Evolutionary conservation across 2,329 filamentous ascomycete species (phyloP), one percentile per base, ranked within the genome.

Genomic region (Botrytis tulipae): DNA sequence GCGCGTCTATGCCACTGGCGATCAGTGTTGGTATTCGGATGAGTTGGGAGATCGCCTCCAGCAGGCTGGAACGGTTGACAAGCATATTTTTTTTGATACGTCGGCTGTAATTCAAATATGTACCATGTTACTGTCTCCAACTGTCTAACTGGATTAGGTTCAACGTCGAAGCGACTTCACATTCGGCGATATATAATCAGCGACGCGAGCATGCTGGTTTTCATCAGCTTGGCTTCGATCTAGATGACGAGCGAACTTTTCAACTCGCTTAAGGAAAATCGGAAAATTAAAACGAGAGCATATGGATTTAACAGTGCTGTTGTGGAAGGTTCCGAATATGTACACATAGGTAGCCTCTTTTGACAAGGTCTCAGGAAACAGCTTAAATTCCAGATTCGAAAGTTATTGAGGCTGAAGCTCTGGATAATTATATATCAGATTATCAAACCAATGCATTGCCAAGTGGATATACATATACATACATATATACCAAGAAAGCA

Each of bases 291-390:
- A 57, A 18, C 14, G n/a, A 32, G 51, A 29, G 3, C 14, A 32
- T 8, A 9, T 29, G 14, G 2, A 9, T 18, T 29, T 29, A 4
- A 32, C n/a, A 32, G n/a, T 4, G n/a, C 51, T 35, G 35, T 35
- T 35, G n/a, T 29, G 51, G 14, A 16, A 29, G 51, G 18, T 6
- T 3, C 12, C 5, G 51, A 1, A 57, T 29, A 54, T 18, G 4
- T 1, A n/a, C 8, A 29, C 6, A 29, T 32, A 57, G 2, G 3
- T 29, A 32, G 3, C n/a, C 16, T 12, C n/a, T 3, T 18, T 16
- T 57, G 6, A 18, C 3, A 29, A 32, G n/a, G 9, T 7, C n/a
- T 18, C 8, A 1, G 1, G 18, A 18, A 9, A 29, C 0, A 18
- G 3, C 18, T 57, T 57, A 1, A 57, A 18, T 4, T 18, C 7